Evolutionary conservation across 805 yeast genomes (phyloP).

Genomic region (Candida sonorensis): DNA sequence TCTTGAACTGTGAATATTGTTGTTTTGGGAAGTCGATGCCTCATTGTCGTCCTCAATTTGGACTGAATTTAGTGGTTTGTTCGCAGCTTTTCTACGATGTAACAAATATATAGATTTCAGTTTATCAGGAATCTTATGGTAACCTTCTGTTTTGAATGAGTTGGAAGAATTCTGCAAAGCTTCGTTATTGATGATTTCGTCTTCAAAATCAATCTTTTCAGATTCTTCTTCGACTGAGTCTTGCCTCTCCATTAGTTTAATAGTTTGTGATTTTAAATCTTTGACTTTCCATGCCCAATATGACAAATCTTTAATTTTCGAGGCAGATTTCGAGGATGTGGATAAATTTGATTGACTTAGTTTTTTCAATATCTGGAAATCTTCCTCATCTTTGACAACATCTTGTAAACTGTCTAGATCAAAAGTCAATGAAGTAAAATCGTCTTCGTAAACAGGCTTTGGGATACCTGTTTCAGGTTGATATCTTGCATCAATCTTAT

Average conservation of each 20-base stretch:
- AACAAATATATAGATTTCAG: constrained; percentile 73
- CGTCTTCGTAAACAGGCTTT: constrained; percentile 44
- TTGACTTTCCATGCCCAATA: constrained; percentile 66
- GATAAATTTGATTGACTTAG: no score
- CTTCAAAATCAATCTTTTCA: constrained; percentile 24
- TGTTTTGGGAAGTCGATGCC: constrained; percentile 17
- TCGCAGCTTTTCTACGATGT: constrained; percentile 61
- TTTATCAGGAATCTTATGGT: constrained; percentile 62
- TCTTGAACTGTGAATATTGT: constrained; percentile 62
- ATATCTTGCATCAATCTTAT: constrained; percentile 30
- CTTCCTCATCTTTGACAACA: constrained; percentile 69
- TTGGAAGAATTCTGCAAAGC: constrained; percentile 42
- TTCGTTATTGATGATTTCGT: constrained; percentile 18
- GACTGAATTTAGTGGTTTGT: constrained; percentile 70
- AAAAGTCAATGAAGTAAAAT: constrained; percentile 30
- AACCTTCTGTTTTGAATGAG: constrained; percentile 68
- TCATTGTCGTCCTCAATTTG: constrained; percentile 49
- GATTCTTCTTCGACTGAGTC: constrained; percentile 18
- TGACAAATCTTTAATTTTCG: constrained; percentile 30
- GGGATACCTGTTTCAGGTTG: constrained; percentile 50
- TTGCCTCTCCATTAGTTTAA: constrained; percentile 13
- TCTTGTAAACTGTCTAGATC: constrained; percentile 46
- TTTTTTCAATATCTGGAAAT: constrained; percentile 45
- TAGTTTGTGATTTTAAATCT: constrained; percentile 18
- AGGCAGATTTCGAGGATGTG: constrained; percentile 3